A percentile compares a stretch with the other conserved stretches of the same genome.
These are phyloP conservation scores for Umbelopsis isabellina DNA, from an alignment of 192 early-diverging fungal genomes.

Conservation along the genomic window DNA sequence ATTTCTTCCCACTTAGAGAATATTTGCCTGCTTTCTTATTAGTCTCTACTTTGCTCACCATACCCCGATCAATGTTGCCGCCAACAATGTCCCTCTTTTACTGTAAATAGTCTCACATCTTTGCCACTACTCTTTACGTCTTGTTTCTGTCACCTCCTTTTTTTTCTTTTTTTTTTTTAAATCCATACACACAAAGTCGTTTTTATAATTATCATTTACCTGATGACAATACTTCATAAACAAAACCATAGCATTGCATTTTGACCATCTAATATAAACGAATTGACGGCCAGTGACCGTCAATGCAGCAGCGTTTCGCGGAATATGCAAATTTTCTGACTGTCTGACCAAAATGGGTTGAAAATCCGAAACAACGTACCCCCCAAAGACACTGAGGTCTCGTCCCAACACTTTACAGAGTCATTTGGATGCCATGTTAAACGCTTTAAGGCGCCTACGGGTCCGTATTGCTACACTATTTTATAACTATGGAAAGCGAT, in stretches of 20 bases:
- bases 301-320: background rate
- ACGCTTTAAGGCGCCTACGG: constrained; percentile 15
- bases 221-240: no score
- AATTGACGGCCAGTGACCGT: background rate
- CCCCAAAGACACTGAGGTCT: background rate
- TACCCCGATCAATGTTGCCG: no score
- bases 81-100: no score
- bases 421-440: constrained; percentile 11
- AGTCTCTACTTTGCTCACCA: background rate
- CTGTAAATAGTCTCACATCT: no score
- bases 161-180: no score
- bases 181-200: no score
- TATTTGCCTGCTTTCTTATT: background rate
- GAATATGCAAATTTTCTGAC: background rate
- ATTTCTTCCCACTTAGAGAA: background rate
- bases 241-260: no score
- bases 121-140: no score
- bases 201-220: no score
- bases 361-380: background rate
- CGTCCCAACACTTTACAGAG: background rate
- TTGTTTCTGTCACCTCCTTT: no score
- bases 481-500: constrained; percentile 3
- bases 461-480: background rate
- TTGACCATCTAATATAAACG: no score
- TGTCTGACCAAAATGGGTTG: background rate